Evolutionary conservation across 345 rosid genomes (phyloP).

Genomic region (Linum tenue): DNA sequence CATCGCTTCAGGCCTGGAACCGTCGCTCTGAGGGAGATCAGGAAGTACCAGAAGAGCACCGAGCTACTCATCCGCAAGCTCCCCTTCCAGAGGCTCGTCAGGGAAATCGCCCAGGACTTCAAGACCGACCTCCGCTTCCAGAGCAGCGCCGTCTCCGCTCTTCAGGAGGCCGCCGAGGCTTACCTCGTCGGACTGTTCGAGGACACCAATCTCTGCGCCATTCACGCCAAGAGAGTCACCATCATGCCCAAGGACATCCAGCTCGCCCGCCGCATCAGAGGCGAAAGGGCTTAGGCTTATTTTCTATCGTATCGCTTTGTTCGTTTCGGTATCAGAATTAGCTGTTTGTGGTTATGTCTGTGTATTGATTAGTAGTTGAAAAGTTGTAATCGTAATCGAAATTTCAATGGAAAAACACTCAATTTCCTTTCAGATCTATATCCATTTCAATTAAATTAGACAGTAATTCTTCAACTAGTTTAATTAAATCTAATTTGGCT

Average conservation of each 20-base stretch:
- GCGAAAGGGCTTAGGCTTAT: neutral
- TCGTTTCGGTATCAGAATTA: no score
- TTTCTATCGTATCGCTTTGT: no score
- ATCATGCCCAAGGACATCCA: conserved; percentile 7
- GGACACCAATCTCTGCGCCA: no score
- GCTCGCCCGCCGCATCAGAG: neutral
- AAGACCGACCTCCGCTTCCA: conserved; percentile 1
- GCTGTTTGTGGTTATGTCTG: neutral
- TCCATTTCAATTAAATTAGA: no score
- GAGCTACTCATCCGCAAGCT: neutral
- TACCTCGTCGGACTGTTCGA: no score
- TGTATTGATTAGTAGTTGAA: neutral
- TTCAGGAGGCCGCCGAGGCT: no score
- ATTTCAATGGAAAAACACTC: neutral
- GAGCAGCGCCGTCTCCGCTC: neutral
- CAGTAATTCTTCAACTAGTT: no score
- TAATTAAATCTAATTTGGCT: no score
- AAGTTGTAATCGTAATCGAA: neutral
- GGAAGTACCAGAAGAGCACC: conserved; percentile 10
- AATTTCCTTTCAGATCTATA: no score
- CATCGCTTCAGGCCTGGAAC: conserved; percentile 13
- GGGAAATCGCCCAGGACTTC: conserved; percentile 6
- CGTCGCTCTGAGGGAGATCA: conserved; percentile 12
- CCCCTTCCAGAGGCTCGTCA: conserved; percentile 2
- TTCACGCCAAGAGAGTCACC: neutral